Base-by-base conservation (phyloP, 164 flowering plant species). In the Chimonanthus praecox region DNA sequence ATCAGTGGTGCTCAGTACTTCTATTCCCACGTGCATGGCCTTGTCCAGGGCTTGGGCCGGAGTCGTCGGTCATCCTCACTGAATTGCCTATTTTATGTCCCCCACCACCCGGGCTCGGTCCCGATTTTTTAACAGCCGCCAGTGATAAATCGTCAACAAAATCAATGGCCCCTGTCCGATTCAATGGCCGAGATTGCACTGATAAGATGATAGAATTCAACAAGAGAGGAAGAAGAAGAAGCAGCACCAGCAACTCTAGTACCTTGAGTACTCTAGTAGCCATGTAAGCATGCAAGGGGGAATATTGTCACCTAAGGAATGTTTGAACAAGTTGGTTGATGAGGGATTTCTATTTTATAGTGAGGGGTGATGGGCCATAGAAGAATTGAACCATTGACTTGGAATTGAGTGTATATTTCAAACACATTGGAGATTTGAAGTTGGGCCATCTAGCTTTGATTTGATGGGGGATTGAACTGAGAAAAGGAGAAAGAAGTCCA, bases 1-100 rank as follows among this genome's bases (percentile, higher is more conserved):
- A 33, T 33, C 33, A 33, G 33, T 33, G 33, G 33, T 33, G 33
- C 33, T 33, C 33, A 33, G 33, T 33, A 33, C 33, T 0, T 33
- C 33, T 33, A 33, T 33, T 33, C 33, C 33, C 33, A 33, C 33
- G 33, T 33, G 33, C 33, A 47, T 68, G 58, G 6, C 73, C 73
- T 5, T 13, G 33, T 4, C 73, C 65, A 15, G 72, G 65, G 72
- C 72, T 70, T 5, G 72, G 72, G 16, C 72, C 49, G 2, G 13
- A 7, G 9, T 44, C 33, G 33, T 71, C 60, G 13, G 60, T 71
- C 49, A 16, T 65, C 6, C 73, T 65, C 1, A 58, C 10, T 11
- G 46, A 5, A 11, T 58, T 45, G 47, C 7, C 46, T 44, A 45
- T 58, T 6, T 45, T 44, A 62, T 71, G 64, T 10, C 64, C 73